phyloP scores from a whole-genome alignment of 2,329 filamentous ascomycete species.

The Colletotrichum limetticola region DNA sequence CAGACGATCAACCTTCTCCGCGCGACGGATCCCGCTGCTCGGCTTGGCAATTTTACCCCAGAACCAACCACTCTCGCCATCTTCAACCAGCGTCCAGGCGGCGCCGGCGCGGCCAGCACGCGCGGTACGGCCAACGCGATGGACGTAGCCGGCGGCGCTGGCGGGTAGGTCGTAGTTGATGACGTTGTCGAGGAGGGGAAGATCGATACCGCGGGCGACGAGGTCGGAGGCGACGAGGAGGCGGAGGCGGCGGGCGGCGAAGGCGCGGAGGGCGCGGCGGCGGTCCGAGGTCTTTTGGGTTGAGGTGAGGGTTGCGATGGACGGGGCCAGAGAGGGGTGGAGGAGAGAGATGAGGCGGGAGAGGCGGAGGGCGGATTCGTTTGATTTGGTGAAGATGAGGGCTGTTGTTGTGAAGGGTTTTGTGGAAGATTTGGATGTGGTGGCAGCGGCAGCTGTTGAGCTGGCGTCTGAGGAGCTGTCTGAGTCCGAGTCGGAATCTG shows the following conservation, averaged over 20 bases:
- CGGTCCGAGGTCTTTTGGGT: conserved; percentile 79
- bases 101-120: conserved; percentile 79
- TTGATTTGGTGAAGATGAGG: conserved; percentile 91
- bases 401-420: conserved; percentile 56
- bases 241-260: conserved; percentile 69
- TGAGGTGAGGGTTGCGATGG: conserved; percentile 79
- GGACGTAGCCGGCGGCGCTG: conserved; percentile 85
- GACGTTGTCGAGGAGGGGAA: conserved; percentile 82
- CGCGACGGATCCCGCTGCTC: conserved; percentile 59
- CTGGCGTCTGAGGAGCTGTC: conserved; percentile 40
- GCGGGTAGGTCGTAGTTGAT: conserved; percentile 94
- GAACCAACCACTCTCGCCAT: conserved; percentile 91
- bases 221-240: conserved; percentile 92
- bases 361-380: conserved; percentile 88
- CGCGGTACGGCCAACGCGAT: conserved; percentile 91
- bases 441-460: conserved; percentile 25
- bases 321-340: conserved; percentile 64
- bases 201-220: conserved; percentile 90
- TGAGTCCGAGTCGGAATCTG: conserved; percentile 44
- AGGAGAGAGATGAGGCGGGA: conserved; percentile 80
- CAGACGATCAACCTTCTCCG: conserved; percentile 58
- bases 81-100: conserved; percentile 88
- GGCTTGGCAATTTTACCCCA: conserved; percentile 79
- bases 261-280: conserved; percentile 74
- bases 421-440: conserved; percentile 11